Conservation (phyloP, 1,284 basidiomycete genomes). For the Cutaneotrichosporon mucoides region DNA sequence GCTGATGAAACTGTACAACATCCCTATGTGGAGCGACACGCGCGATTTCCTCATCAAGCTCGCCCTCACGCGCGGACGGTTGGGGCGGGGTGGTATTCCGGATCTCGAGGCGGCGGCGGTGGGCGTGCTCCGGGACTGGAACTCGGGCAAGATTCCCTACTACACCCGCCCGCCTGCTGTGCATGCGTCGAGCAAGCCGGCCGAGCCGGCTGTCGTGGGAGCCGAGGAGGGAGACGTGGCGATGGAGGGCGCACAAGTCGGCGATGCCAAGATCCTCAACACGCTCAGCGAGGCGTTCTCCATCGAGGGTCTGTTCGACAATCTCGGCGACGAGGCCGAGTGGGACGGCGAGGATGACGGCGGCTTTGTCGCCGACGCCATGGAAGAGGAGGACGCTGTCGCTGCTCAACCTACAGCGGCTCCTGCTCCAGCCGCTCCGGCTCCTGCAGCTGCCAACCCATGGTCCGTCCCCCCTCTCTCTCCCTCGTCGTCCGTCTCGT, state of each 20-base stretch:
- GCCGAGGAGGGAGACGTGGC: constrained; percentile 27
- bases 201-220: constrained; percentile 11
- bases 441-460: background rate
- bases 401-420: background rate
- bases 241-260: constrained; percentile 37
- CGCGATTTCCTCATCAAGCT: constrained; percentile 89
- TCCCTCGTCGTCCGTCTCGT: constrained; percentile 7
- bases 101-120: constrained; percentile 79
- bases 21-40: constrained; percentile 65
- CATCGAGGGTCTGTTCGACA: constrained; percentile 46
- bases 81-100: constrained; percentile 88
- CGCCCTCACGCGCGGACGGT: constrained; percentile 75
- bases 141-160: constrained; percentile 91
- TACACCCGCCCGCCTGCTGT: constrained; percentile 71
- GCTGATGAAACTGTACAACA: constrained; percentile 76
- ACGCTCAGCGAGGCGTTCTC: constrained; percentile 47
- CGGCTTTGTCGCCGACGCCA: constrained; percentile 22
- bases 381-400: background rate
- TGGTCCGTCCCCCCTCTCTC: constrained; percentile 8
- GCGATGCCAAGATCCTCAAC: constrained; percentile 45
- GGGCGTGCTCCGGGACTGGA: constrained; percentile 90
- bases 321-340: constrained; percentile 39
- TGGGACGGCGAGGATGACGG: constrained; percentile 35
- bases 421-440: constrained; percentile 2
- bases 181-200: constrained; percentile 61